phyloP scores from a whole-genome alignment of 805 yeast species.

The Lipomyces spencermartinsiae region DNA sequence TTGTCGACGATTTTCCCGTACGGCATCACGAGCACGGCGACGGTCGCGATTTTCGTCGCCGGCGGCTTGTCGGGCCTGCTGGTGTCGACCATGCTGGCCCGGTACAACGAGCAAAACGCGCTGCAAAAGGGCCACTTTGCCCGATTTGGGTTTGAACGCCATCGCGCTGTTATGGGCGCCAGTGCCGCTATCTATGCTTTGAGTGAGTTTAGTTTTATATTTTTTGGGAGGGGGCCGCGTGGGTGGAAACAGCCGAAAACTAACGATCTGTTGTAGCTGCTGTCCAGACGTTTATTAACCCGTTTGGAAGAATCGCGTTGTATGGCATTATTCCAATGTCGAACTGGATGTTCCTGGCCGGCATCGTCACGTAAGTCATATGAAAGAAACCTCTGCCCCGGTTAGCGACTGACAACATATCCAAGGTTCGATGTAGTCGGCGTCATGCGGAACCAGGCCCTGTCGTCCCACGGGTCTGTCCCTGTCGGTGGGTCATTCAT shows the following conservation, averaged over 20 bases:
- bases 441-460: constrained; percentile 2
- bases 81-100: constrained; percentile 10
- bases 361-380: constrained; percentile 16
- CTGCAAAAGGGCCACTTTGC: constrained; percentile 2
- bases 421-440: constrained; percentile 15
- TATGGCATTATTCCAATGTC: constrained; percentile 31
- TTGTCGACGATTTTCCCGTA: constrained; percentile 25
- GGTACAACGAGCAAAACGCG: constrained; percentile 11
- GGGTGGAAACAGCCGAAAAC: neutral
- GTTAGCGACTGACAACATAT: neutral
- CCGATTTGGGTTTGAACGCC: constrained; percentile 8
- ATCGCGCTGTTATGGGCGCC: constrained; percentile 19
- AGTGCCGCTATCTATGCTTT: constrained; percentile 26
- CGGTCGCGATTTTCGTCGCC: constrained; percentile 14
- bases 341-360: constrained; percentile 29
- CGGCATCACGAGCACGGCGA: constrained; percentile 21
- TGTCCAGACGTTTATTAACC: constrained; percentile 24
- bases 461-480: constrained; percentile 9
- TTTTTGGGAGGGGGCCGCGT: no score
- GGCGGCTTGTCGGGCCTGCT: constrained; percentile 23
- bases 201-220: constrained; percentile 5
- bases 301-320: constrained; percentile 14
- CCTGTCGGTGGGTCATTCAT: neutral
- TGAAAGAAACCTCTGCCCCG: no score
- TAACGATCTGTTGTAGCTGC: constrained; percentile 5